A percentile compares a stretch with the other conserved stretches of the same genome.
Evolutionary conservation across 108 stramenopile genomes (phyloP).

Genomic region (Nannochloropsis gaditana): DNA sequence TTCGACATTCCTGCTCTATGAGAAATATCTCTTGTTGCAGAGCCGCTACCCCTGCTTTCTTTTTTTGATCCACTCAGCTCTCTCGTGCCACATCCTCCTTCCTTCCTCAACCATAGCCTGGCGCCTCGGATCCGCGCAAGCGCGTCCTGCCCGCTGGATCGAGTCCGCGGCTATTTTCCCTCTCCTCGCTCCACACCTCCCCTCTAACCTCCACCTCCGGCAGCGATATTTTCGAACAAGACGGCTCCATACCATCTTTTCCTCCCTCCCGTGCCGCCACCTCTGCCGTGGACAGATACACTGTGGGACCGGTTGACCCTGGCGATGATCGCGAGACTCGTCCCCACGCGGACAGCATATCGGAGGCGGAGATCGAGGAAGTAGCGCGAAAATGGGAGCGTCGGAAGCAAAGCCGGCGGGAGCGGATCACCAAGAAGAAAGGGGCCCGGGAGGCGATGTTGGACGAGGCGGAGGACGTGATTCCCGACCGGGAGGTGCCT

Average conservation of each 20-base stretch:
- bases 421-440: not conserved
- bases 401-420: not conserved
- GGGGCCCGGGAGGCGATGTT: not conserved
- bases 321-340: slow-evolving; percentile 2
- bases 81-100: too few species aligned
- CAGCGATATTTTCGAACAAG: not conserved
- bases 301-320: not conserved
- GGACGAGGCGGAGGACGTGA: not conserved
- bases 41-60: too few species aligned
- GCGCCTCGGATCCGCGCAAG: too few species aligned
- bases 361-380: slow-evolving; percentile 4
- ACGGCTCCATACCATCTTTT: not conserved
- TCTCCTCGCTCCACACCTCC: not conserved
- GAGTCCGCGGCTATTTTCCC: not conserved
- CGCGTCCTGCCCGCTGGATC: too few species aligned
- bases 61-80: too few species aligned
- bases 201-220: not conserved
- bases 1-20: too few species aligned
- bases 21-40: too few species aligned
- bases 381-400: not conserved
- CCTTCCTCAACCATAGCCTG: too few species aligned
- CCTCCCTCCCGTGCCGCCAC: not conserved
- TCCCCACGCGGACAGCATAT: not conserved
- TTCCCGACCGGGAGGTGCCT: not conserved
- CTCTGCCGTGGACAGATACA: not conserved